Evolutionary conservation across 257 asterid genomes (phyloP).

Genomic region (Rubia yunnanensis): DNA sequence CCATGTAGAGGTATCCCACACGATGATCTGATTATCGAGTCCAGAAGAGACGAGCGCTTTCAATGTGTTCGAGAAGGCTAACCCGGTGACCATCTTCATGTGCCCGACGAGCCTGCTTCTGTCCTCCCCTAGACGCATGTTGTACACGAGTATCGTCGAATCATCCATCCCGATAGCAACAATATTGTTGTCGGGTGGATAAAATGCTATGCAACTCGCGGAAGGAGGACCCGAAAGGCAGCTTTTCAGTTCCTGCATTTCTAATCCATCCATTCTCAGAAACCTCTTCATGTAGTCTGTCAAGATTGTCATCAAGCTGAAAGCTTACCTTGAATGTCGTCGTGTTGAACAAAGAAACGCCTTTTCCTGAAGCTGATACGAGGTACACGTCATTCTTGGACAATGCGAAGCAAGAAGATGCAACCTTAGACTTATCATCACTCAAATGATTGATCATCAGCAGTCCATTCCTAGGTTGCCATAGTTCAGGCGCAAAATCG

Average conservation of each 20-base stretch:
- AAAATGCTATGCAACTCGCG: slow-evolving; percentile 54
- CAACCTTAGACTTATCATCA: slow-evolving; percentile 13
- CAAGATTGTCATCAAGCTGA: background rate
- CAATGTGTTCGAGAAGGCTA: slow-evolving; percentile 44
- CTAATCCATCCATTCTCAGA: background rate
- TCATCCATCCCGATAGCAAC: slow-evolving; percentile 65
- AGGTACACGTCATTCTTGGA: slow-evolving; percentile 57
- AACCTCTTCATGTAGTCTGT: background rate
- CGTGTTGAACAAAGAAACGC: slow-evolving; percentile 42
- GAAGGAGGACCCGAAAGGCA: slow-evolving; percentile 46
- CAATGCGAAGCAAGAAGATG: slow-evolving; percentile 46
- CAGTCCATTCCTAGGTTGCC: slow-evolving; percentile 42
- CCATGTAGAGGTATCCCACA: slow-evolving; percentile 63
- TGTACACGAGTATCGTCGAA: slow-evolving; percentile 48
- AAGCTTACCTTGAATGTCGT: slow-evolving; percentile 39
- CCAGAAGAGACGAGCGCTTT: slow-evolving; percentile 53
- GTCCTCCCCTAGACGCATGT: slow-evolving; percentile 47
- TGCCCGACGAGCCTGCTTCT: slow-evolving; percentile 54
- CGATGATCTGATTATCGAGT: slow-evolving; percentile 52
- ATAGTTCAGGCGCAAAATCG: slow-evolving; percentile 38
- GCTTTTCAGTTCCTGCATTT: slow-evolving; percentile 42
- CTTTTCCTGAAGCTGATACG: slow-evolving; percentile 51
- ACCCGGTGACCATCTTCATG: slow-evolving; percentile 42
- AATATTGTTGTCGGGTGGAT: slow-evolving; percentile 68
- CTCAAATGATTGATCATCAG: slow-evolving; percentile 41